phyloP scores from a whole-genome alignment of 179 eudicot genomes.

The Nepenthes alata region DNA sequence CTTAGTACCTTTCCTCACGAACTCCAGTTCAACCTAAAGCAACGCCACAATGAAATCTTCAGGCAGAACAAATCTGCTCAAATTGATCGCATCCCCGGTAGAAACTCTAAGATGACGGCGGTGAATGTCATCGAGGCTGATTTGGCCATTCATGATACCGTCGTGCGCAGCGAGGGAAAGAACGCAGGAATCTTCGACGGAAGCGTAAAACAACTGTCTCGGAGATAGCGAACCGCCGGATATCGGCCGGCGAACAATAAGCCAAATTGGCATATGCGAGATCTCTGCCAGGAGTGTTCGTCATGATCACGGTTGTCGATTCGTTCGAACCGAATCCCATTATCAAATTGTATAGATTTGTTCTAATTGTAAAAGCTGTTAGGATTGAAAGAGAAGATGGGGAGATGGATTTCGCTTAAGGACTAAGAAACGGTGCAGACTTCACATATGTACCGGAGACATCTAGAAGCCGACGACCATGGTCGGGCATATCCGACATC shows the following conservation, averaged over 20 bases:
- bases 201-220: constrained; percentile 41
- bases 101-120: constrained; percentile 10
- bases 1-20: constrained; percentile 18
- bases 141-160: constrained; percentile 5
- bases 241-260: constrained; percentile 56
- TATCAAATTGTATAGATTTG: not conserved
- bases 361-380: too few species aligned
- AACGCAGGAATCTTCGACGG: constrained; percentile 36
- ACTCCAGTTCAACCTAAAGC: constrained; percentile 82
- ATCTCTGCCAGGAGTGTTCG: constrained; percentile 56
- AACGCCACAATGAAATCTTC: constrained; percentile 63
- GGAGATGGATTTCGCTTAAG: too few species aligned
- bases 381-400: too few species aligned
- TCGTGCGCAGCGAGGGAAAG: constrained; percentile 23
- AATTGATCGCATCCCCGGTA: constrained; percentile 5
- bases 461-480: too few species aligned
- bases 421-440: too few species aligned
- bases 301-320: constrained; percentile 41
- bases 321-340: constrained; percentile 14
- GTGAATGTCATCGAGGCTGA: constrained; percentile 5
- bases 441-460: too few species aligned
- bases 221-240: constrained; percentile 33
- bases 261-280: constrained; percentile 65
- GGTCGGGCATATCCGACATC: too few species aligned
- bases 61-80: constrained; percentile 36